Evolutionary conservation across 176 grass and related monocot species (phyloP), one percentile per base, ranked within the genome.

Genomic region (Typha latifolia): DNA sequence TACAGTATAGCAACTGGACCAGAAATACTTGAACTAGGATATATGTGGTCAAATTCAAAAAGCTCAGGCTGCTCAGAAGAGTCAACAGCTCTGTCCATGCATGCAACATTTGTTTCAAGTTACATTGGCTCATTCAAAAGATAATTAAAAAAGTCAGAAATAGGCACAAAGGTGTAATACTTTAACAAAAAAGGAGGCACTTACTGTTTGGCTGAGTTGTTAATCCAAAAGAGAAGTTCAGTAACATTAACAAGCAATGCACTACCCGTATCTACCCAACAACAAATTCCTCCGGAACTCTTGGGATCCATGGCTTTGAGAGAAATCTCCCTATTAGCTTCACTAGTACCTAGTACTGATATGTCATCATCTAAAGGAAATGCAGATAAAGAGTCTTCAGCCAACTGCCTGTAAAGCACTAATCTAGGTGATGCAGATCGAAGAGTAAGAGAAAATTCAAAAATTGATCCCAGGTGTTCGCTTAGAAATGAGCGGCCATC

Each of bases 11-110:
- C 78, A 82, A 86, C 63, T 55, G 85, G 82, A 70, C 77, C 73
- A 47, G 67, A 72, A 77, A 75, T 69, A 73, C 84, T 92, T 64
- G 83, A 80, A 12, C 61, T 72, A 72, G 73, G 78, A 78, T 92
- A 92, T 62, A 87, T 69, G 78, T 97, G 94, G 47, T 97, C 94
- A 81, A 97, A 97, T 53, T 90, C 83, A 87, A 97, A 97, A 78
- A 89, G 52, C 80, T 92, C 83, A 92, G 70, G 76, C 70, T 87
- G 80, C 75, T 78, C 66, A 62, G 81, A 29, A 67, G 80, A 84
- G 10, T 74, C 74, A 65, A 32, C 43, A 67, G 18, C 49, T 81
- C 85, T 99, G 84, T 84, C 79, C 10, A 16, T 19, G 20, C 53
- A 59, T 4, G 9, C 63, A 82, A 66, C 66, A 85, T 67, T 80